A percentile compares a stretch with the other conserved stretches of the same genome.
Conservation (phyloP, 2,329 filamentous ascomycete species). For the Colletotrichum gigasporum region DNA sequence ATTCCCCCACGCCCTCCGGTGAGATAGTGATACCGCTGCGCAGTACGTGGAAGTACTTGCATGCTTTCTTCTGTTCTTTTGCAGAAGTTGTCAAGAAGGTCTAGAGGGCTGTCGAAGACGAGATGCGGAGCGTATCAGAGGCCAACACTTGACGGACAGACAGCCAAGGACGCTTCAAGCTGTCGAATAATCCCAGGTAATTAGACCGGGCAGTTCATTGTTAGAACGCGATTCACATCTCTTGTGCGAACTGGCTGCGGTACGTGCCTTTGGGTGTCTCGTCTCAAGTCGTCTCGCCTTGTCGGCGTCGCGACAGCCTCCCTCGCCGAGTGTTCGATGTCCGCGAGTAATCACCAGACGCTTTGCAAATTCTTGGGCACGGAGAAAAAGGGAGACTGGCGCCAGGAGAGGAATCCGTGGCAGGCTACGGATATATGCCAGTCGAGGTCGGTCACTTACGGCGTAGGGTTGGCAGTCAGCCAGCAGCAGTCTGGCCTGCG, state of each 20-base stretch:
- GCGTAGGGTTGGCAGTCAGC: too few relatives aligned
- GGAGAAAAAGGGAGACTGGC: slow-evolving; percentile 1
- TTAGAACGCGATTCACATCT: background rate
- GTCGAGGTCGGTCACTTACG: background rate
- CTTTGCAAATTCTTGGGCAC: background rate
- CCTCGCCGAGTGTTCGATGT: slow-evolving; percentile 9
- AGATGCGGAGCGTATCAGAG: too few relatives aligned
- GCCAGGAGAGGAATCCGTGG: background rate
- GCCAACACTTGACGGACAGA: background rate
- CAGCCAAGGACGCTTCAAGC: background rate
- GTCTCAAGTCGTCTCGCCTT: slow-evolving; percentile 29
- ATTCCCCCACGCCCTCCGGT: background rate
- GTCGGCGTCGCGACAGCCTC: slow-evolving; percentile 2
- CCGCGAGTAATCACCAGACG: slow-evolving; percentile 11
- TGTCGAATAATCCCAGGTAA: background rate
- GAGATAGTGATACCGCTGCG: background rate
- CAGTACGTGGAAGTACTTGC: background rate
- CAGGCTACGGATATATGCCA: background rate
- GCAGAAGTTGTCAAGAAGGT: too few relatives aligned
- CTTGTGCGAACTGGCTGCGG: background rate
- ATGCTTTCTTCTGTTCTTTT: background rate
- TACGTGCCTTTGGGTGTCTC: slow-evolving; percentile 26
- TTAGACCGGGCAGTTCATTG: background rate
- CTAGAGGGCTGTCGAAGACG: too few relatives aligned
- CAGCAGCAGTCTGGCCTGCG: too few relatives aligned